Evolutionary conservation across 2,329 filamentous ascomycete genomes (phyloP), one percentile per base, ranked within the genome.

Genomic region (Monascus ruber): DNA sequence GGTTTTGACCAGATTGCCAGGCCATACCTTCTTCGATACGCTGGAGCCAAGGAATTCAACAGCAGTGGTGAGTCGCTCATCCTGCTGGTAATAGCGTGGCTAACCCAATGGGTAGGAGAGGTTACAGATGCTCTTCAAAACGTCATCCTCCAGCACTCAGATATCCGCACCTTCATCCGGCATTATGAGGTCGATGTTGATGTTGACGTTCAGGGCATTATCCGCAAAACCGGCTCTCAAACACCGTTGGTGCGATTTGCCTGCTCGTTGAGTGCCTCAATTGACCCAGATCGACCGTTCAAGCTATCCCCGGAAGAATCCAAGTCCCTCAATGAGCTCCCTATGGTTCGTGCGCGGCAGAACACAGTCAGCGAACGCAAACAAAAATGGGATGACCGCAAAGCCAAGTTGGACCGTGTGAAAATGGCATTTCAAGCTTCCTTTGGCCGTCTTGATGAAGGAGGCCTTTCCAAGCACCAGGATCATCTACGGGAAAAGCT

Each of bases 251-350:
- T 55, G 38, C 37, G 41, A 31, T 42, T 43, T 25, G 43, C 45
- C 33, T 50, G 33, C 36, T 44, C 41, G 28, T 53, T 55, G 33
- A 47, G 47, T 35, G 44, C 40, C 9, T 49, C 41, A 24, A 50
- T 56, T 31, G 44, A 56, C 43, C 48, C 43, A 11, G 31, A 38
- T 31, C 41, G 45, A 5, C 49, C 44, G 31, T 34, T 44, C 33
- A 40, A 48, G 31, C 42, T 55, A 25, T 54, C 46, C 4, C 41
- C 39, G 3, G 36, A 43, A 28, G 42, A 58, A 45, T 47, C 42
- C 32, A 27, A 35, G 8, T 52, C 41, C 5, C 41, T 55, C 11
- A 49, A 57, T 26, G 24, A 45, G n/a, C n/a, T n/a, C n/a, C n/a
- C n/a, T n/a, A n/a, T n/a, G 24, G 41, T 55, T 28, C 27, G 24